A percentile compares a stretch with the other conserved stretches of the same genome.
Conservation (phyloP, 2,329 filamentous ascomycete genomes). For the Alternaria sp. region DNA sequence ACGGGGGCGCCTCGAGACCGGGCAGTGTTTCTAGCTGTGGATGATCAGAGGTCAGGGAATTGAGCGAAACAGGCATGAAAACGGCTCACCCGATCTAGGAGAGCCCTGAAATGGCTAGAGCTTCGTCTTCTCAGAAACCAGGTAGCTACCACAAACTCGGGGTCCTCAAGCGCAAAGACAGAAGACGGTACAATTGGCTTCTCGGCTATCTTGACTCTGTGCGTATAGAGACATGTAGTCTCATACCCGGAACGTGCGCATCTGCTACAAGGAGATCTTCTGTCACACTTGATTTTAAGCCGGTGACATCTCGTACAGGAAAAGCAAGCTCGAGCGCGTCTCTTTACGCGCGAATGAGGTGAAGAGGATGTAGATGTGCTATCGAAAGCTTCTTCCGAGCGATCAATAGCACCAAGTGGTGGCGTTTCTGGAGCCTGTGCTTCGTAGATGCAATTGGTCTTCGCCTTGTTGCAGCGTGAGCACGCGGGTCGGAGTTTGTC, state of each 20-base stretch:
- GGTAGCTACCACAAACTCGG: constrained; percentile 21
- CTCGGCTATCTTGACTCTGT: constrained; percentile 6
- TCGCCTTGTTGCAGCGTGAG: constrained; percentile 15
- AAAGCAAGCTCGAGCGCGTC: constrained; percentile 16
- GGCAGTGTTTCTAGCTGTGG: not conserved
- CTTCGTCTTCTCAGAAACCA: constrained; percentile 28
- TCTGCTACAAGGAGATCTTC: constrained; percentile 22
- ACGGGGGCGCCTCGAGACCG: not conserved
- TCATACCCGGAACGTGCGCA: constrained; percentile 20
- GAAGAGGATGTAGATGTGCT: not conserved
- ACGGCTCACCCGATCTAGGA: constrained; percentile 1
- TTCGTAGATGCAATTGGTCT: constrained; percentile 11
- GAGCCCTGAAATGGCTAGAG: constrained; percentile 20
- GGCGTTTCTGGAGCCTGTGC: not conserved
- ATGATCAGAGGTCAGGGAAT: not conserved
- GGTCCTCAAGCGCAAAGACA: constrained; percentile 15
- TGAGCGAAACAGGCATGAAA: not conserved
- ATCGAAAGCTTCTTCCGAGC: not conserved
- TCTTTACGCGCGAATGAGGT: not conserved
- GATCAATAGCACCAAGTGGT: not conserved
- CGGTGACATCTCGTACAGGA: constrained; percentile 32
- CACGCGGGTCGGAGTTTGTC: constrained; percentile 24
- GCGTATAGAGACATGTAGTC: constrained; percentile 21
- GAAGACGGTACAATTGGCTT: not conserved
- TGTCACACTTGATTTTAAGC: constrained; percentile 31